Percentiles rank a stretch among this genome's conserved stretches.
phyloP scores from a whole-genome alignment of 176 grass and related monocot genomes.

The Avena atlantica region DNA sequence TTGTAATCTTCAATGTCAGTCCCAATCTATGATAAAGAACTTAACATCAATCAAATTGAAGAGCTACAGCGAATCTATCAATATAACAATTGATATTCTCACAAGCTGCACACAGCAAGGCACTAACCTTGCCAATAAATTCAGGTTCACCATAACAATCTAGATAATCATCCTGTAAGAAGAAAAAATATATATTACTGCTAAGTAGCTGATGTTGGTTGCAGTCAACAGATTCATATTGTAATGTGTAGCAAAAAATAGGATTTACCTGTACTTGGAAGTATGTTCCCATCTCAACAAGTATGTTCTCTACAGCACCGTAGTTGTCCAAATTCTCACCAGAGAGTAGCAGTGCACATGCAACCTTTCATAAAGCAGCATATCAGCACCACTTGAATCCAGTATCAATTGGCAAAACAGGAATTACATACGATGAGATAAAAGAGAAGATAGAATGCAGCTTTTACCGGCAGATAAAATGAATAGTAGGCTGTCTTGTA shows the following conservation, averaged over 20 bases:
- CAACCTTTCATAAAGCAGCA: slow-evolving; percentile 66
- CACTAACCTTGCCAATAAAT: slow-evolving; percentile 92
- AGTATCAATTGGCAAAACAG: slow-evolving; percentile 12
- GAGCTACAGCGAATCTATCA: neutral
- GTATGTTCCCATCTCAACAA: slow-evolving; percentile 96
- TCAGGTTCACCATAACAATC: slow-evolving; percentile 93
- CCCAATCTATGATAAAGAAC: slow-evolving; percentile 65
- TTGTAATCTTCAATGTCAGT: slow-evolving; percentile 99
- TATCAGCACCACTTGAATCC: slow-evolving; percentile 30
- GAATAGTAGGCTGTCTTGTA: slow-evolving; percentile 99
- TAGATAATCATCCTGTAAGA: slow-evolving; percentile 88
- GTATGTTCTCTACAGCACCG: slow-evolving; percentile 78
- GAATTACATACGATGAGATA: neutral
- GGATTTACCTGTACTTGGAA: slow-evolving; percentile 93
- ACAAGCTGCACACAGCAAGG: slow-evolving; percentile 39
- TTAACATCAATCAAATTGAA: slow-evolving; percentile 29
- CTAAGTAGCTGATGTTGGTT: slow-evolving; percentile 27
- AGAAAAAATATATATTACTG: slow-evolving; percentile 38
- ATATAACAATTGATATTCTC: neutral
- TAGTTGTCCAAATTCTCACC: slow-evolving; percentile 83
- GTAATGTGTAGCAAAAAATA: neutral
- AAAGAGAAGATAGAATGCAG: neutral
- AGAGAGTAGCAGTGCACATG: slow-evolving; percentile 88
- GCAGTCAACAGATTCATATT: slow-evolving; percentile 10
- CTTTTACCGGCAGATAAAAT: slow-evolving; percentile 95